Evolutionary conservation across 176 grass and related monocot genomes (phyloP).

Genomic region (Aegilops longissima): DNA sequence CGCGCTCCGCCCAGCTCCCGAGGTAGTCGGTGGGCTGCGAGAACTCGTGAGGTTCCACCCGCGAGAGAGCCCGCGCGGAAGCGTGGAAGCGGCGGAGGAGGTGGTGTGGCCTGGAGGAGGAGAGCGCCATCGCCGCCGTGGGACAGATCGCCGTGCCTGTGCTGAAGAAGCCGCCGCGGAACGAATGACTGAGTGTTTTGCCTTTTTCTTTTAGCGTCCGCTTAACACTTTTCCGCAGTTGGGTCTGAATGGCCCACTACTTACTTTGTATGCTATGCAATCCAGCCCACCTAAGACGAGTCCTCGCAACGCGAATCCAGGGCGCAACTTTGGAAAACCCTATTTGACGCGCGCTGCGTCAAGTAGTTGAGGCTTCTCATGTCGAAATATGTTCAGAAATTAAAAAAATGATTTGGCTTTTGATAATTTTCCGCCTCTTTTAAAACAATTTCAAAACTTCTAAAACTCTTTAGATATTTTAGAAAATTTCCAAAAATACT

Average conservation of each 20-base stretch:
- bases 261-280: background rate
- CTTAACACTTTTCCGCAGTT: background rate
- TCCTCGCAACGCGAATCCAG: background rate
- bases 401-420: no score
- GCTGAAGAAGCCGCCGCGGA: background rate
- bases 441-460: no score
- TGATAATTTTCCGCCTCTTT: no score
- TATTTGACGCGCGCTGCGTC: no score
- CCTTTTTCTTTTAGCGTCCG: background rate
- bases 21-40: constrained; percentile 54
- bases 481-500: no score
- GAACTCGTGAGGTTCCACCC: constrained; percentile 49
- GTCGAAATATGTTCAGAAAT: no score
- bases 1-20: constrained; percentile 71
- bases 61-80: constrained; percentile 16
- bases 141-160: constrained; percentile 21
- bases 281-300: background rate
- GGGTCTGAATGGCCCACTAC: background rate
- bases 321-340: no score
- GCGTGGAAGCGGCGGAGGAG: constrained; percentile 41
- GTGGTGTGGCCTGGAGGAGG: constrained; percentile 30
- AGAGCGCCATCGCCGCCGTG: constrained; percentile 33
- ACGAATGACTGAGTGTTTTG: background rate
- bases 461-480: no score
- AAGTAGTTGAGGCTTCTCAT: no score